phyloP scores from a whole-genome alignment of 805 yeast species.

The Kuraishia piskuri region DNA sequence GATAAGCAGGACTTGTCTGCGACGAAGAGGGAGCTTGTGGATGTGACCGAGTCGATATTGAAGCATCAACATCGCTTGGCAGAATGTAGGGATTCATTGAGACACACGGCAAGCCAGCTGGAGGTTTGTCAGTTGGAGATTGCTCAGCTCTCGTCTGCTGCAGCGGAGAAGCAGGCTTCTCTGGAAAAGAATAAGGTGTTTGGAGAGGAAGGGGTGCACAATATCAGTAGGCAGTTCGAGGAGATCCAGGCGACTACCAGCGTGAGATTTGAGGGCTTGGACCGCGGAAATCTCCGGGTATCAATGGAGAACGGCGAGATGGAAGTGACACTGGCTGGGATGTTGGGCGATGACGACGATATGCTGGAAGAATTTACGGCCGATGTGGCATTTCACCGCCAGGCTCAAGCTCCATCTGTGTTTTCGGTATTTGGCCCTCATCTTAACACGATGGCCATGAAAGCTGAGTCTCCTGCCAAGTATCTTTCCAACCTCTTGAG shows the following conservation, averaged over 20 bases:
- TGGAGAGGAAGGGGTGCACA: slow-evolving; percentile 4
- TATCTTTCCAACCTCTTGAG: not conserved
- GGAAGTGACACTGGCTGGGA: not conserved
- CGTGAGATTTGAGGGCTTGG: not conserved
- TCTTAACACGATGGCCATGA: not conserved
- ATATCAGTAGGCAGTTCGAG: not conserved
- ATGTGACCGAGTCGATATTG: slow-evolving; percentile 1
- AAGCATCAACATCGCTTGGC: slow-evolving; percentile 3
- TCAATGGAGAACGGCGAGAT: not conserved
- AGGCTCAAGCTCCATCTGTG: not conserved
- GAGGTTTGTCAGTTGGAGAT: slow-evolving; percentile 2
- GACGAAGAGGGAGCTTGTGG: slow-evolving; percentile 8
- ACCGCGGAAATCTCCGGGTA: not conserved
- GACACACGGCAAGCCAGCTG: slow-evolving; percentile 5
- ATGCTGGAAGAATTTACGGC: not conserved
- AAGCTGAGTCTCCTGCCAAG: not conserved
- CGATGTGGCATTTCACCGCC: not conserved
- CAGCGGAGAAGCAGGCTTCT: slow-evolving; percentile 1
- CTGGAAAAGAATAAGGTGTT: slow-evolving; percentile 6
- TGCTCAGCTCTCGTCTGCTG: slow-evolving; percentile 1
- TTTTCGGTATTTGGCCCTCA: not conserved
- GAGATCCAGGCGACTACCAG: not conserved
- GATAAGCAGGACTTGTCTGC: slow-evolving; percentile 8
- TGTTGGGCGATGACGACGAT: not conserved
- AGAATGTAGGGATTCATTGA: slow-evolving; percentile 7